These are phyloP conservation scores for Calycina herbarum DNA, from an alignment of 2,329 filamentous ascomycete species.

Conservation along the genomic window DNA sequence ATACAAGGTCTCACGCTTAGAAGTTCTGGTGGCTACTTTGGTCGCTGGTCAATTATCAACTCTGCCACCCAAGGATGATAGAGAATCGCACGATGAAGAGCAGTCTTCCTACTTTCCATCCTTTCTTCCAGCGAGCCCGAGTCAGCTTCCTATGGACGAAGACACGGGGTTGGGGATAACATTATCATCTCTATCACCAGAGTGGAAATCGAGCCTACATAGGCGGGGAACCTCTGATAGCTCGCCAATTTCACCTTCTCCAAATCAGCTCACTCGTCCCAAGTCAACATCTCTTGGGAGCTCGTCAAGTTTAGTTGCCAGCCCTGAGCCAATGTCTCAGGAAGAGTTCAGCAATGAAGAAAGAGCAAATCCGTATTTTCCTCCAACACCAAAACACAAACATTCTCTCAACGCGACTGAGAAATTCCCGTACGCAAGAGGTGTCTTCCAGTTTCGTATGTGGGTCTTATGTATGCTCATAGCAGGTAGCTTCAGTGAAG, in stretches of 20 bases:
- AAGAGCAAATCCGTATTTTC: neutral
- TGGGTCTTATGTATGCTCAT: slow-evolving; percentile 18
- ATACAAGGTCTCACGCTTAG: slow-evolving; percentile 12
- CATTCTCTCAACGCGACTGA: slow-evolving; percentile 12
- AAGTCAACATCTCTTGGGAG: slow-evolving; percentile 8
- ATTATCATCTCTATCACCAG: slow-evolving; percentile 9
- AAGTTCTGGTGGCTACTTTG: slow-evolving; percentile 15
- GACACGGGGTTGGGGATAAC: slow-evolving; percentile 11
- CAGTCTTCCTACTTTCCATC: slow-evolving; percentile 14
- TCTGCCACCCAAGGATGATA: slow-evolving; percentile 7
- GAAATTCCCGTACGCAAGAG: slow-evolving; percentile 14
- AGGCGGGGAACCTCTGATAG: slow-evolving; percentile 4
- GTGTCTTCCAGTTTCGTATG: slow-evolving; percentile 13
- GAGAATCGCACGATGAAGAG: slow-evolving; percentile 4
- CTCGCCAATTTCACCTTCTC: slow-evolving; percentile 1
- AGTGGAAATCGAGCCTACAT: slow-evolving; percentile 9
- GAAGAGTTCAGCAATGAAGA: neutral
- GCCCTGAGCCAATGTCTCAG: slow-evolving; percentile 8
- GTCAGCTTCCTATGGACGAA: neutral
- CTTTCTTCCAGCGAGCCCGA: slow-evolving; percentile 5
- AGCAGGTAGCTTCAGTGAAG: slow-evolving; percentile 10
- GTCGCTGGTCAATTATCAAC: slow-evolving; percentile 13
- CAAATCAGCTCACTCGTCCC: neutral
- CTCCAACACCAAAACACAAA: slow-evolving; percentile 3
- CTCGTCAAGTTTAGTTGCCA: neutral